Evolutionary conservation across 2,329 filamentous ascomycete genomes (phyloP), one percentile per base, ranked within the genome.

Genomic region (Ustulina deusta): DNA sequence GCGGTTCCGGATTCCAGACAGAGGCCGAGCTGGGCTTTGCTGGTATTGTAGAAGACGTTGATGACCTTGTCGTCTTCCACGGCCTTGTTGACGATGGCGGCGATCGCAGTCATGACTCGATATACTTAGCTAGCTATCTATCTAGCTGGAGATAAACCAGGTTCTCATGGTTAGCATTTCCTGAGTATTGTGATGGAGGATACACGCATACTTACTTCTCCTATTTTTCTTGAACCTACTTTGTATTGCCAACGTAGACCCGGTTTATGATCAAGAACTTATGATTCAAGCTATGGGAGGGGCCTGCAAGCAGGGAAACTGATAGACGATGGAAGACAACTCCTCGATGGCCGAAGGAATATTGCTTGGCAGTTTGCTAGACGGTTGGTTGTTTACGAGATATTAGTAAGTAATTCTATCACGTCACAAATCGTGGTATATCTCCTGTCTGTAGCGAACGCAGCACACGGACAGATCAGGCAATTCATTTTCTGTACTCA

Each of bases 21-120:
- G 22, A 67, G n/a, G 38, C 64, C 59, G 10, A 67, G 60, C 51
- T 67, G 58, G 3, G 42, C 48, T 13, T 57, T 57, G 9, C 61
- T 27, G 6, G 59, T 58, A 20, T 55, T 57, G 54, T 51, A 67
- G 10, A 67, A 67, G 7, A 63, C 20, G 17, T 57, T 15, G 49
- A 63, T 57, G 17, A 51, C 52, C 52, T 67, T 67, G 52, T 67
- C 64, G 6, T 48, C 59, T 20, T 42, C 44, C 22, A 67, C 60
- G 48, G 58, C 59, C 51, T 48, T 63, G 59, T 63, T 67, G 17
- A 67, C 52, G 15, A 67, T 22, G 20, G 59, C 64, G 27, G 51
- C 60, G 29, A 62, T 13, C 11, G 58, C 52, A n/a, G 58, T 32
- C 64, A 67, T 67, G 44, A 32, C n/a, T n/a, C n/a, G n/a, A n/a